Conservation (phyloP, 306 rosid genomes). For the Glycyrrhiza uralensis region DNA sequence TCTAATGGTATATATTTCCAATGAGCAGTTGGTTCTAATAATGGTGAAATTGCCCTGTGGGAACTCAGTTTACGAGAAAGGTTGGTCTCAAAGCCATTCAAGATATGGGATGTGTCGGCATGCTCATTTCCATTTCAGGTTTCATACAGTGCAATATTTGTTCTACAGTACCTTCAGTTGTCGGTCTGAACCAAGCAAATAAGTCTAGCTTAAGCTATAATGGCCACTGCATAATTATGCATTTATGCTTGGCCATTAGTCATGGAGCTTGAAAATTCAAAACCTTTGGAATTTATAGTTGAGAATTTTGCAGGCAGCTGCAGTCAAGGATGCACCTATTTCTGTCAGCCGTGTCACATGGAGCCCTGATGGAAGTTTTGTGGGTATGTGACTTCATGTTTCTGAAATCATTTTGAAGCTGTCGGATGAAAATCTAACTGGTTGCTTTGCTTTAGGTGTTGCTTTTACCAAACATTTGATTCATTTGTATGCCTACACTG, state of each 20-base stretch:
- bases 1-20: constrained; percentile 23
- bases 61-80: constrained; percentile 67
- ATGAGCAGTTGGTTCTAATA: constrained; percentile 68
- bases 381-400: constrained; percentile 55
- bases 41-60: constrained; percentile 82
- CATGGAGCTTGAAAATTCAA: constrained; percentile 23
- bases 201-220: not conserved
- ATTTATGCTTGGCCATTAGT: constrained; percentile 6
- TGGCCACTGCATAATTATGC: constrained; percentile 7
- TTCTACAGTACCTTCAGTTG: not conserved
- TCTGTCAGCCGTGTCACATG: constrained; percentile 82
- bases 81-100: constrained; percentile 75
- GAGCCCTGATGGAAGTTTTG: constrained; percentile 82
- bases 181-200: constrained; percentile 7
- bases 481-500: constrained; percentile 64
- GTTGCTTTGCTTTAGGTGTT: constrained; percentile 59
- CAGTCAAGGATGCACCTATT: constrained; percentile 46
- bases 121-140: constrained; percentile 74
- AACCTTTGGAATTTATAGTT: constrained; percentile 26
- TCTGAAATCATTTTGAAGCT: constrained; percentile 13
- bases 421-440: constrained; percentile 24
- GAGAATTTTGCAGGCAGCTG: constrained; percentile 52
- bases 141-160: constrained; percentile 20
- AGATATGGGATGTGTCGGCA: constrained; percentile 57
- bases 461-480: constrained; percentile 80